Conservation (phyloP, 176 grass and related monocot species). For the Dactylis glomerata region DNA sequence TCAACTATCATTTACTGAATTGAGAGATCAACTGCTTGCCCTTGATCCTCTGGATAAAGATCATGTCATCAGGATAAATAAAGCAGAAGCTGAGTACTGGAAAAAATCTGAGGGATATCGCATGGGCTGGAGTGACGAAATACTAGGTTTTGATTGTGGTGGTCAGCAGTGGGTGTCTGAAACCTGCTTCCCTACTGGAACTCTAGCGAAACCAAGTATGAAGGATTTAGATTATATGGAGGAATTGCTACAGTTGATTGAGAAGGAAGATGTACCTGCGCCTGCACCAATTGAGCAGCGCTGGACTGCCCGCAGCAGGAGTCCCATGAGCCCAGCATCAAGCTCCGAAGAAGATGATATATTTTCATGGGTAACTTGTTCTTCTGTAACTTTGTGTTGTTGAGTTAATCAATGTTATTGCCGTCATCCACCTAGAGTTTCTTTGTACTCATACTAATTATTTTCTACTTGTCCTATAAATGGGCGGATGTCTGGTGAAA, state of each 20-base stretch:
- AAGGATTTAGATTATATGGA: constrained; percentile 86
- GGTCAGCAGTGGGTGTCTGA: constrained; percentile 94
- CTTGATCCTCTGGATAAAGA: constrained; percentile 81
- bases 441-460: constrained; percentile 2
- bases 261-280: constrained; percentile 67
- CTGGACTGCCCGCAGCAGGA: constrained; percentile 76
- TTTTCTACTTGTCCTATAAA: not conserved
- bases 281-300: constrained; percentile 92
- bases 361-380: constrained; percentile 85
- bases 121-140: constrained; percentile 95
- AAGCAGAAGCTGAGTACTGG: constrained; percentile 95
- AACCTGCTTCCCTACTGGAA: constrained; percentile 80
- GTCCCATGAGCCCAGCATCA: constrained; percentile 75
- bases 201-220: constrained; percentile 73
- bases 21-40: constrained; percentile 86
- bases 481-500: not conserved
- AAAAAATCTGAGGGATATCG: constrained; percentile 93
- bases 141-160: constrained; percentile 96
- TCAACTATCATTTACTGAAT: constrained; percentile 75
- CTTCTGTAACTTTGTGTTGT: constrained; percentile 10
- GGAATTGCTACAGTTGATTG: constrained; percentile 71
- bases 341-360: constrained; percentile 72
- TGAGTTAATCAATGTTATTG: constrained; percentile 8
- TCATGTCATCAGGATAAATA: constrained; percentile 82
- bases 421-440: not conserved